phyloP scores from a whole-genome alignment of 2,329 filamentous ascomycete species.

The Trichoderma pleuroti region DNA sequence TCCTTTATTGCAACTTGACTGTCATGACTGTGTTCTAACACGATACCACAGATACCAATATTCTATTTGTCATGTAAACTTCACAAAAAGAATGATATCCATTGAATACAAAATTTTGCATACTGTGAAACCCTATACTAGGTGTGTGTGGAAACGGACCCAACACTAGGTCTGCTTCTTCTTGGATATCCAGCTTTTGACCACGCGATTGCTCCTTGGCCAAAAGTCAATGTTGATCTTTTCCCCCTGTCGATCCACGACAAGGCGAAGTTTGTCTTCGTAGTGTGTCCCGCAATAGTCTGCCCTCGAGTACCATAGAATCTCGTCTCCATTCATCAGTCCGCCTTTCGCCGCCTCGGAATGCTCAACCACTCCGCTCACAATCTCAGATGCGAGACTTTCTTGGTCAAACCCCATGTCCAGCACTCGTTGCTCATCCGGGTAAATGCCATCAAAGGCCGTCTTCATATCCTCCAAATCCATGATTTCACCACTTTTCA shows the following conservation, averaged over 20 bases:
- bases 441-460: conserved; percentile 2
- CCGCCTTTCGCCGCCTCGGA: neutral
- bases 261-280: neutral
- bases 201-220: neutral
- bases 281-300: neutral
- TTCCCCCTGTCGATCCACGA: neutral
- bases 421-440: neutral
- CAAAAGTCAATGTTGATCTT: neutral
- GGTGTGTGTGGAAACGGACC: neutral
- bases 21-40: conserved; percentile 16
- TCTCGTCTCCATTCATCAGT: neutral
- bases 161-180: neutral
- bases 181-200: neutral
- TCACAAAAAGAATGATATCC: neutral
- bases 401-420: neutral
- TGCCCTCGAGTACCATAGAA: conserved; percentile 1
- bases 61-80: conserved; percentile 64
- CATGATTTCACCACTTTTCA: neutral
- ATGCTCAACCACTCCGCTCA: neutral
- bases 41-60: conserved; percentile 52
- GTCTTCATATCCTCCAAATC: conserved; percentile 13
- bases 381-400: neutral
- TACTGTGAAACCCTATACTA: neutral
- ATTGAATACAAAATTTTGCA: neutral
- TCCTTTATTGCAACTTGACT: conserved; percentile 13